phyloP scores from a whole-genome alignment of 2,329 filamentous ascomycete species.

The Stachybotrys elegans region DNA sequence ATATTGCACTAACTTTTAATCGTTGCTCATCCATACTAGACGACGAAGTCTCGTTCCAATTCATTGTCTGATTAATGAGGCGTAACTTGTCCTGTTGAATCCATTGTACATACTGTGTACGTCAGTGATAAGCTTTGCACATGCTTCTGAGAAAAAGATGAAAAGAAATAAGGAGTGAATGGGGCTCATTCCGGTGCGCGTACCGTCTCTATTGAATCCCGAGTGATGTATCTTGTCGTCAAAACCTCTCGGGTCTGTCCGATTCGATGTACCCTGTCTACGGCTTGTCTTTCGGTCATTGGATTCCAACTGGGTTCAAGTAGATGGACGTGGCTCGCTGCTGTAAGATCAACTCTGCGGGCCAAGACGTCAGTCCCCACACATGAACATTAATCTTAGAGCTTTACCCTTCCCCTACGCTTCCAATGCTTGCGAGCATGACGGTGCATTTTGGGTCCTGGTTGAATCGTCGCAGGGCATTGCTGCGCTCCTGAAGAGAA shows the following conservation, averaged over 20 bases:
- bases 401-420: conserved; percentile 23
- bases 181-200: too few relatives aligned
- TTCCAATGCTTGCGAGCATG: conserved; percentile 24
- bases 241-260: conserved; percentile 21
- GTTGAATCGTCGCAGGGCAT: conserved; percentile 12
- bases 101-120: conserved; percentile 5
- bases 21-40: too few relatives aligned
- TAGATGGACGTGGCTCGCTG: conserved; percentile 22
- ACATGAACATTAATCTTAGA: background rate
- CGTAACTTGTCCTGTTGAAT: conserved; percentile 3
- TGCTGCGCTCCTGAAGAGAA: conserved; percentile 6
- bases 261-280: conserved; percentile 25
- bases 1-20: too few relatives aligned
- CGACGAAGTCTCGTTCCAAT: too few relatives aligned
- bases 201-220: conserved; percentile 18
- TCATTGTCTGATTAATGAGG: background rate
- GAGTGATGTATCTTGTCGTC: conserved; percentile 20
- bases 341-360: conserved; percentile 20
- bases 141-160: background rate
- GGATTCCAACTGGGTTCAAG: conserved; percentile 30
- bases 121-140: too few relatives aligned
- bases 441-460: conserved; percentile 13
- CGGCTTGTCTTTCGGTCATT: conserved; percentile 25
- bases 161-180: too few relatives aligned
- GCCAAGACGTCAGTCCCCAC: too few relatives aligned